These are phyloP conservation scores for Penicillium italicum DNA, from an alignment of 2,329 filamentous ascomycete genomes.

Conservation along the genomic window DNA sequence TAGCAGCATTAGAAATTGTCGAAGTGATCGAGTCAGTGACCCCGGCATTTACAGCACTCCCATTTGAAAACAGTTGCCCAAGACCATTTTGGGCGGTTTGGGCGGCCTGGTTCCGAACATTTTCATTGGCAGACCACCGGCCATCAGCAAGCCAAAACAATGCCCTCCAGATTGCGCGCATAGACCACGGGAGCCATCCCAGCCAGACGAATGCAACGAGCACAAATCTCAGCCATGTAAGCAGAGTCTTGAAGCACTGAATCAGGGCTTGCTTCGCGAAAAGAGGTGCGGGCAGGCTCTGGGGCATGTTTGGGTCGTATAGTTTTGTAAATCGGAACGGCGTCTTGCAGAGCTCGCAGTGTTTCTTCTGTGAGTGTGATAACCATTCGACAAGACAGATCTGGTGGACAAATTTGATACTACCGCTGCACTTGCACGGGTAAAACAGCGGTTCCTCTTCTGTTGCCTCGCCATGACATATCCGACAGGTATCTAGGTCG, in stretches of 20 bases:
- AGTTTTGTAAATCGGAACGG: conserved; percentile 97
- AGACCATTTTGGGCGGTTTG: conserved; percentile 18
- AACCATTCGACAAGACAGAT: conserved; percentile 99
- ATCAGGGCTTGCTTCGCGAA: conserved; percentile 75
- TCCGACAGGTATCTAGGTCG: conserved; percentile 84
- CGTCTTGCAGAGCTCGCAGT: conserved; percentile 99
- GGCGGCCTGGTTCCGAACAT: conserved; percentile 15
- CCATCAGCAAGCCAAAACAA: conserved; percentile 92
- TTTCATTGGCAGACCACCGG: conserved; percentile 51
- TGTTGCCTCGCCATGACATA: conserved; percentile 87
- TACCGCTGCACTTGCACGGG: conserved; percentile 97
- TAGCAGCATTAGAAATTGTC: conserved; percentile 23
- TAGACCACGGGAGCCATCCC: conserved; percentile 79
- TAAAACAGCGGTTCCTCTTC: conserved; percentile 85
- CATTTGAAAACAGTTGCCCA: conserved; percentile 26
- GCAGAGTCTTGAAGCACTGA: conserved; percentile 66
- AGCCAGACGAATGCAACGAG: conserved; percentile 87
- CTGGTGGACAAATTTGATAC: conserved; percentile 98
- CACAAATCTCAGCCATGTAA: conserved; percentile 73
- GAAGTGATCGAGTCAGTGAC: conserved; percentile 23
- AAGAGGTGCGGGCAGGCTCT: conserved; percentile 71
- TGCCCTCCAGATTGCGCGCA: conserved; percentile 87
- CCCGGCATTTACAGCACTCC: conserved; percentile 22
- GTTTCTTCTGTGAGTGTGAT: conserved; percentile 97
- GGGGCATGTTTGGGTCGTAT: conserved; percentile 91